Evolutionary conservation across 1,139 yeast genomes (phyloP), one percentile per base, ranked within the genome.

Genomic region (Lodderomyces jiufengensis): DNA sequence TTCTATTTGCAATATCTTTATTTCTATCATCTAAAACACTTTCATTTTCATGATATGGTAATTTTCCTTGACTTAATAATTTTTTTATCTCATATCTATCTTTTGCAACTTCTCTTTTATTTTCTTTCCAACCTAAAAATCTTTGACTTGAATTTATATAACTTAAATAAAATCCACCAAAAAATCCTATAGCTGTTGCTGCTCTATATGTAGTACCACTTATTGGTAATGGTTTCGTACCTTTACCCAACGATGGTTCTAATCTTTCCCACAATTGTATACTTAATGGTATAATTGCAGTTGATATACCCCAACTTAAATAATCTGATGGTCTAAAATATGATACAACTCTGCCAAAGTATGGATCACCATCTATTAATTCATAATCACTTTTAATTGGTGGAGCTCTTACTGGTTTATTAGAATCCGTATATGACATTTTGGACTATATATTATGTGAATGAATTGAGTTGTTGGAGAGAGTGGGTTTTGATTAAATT

Each of bases 81-180:
- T 72, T 67, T 61, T 84, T 84, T 46, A 82, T 73, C 59, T 85
- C 92, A 54, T 68, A 80, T 59, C 94, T 72, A 57, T 86, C 95
- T 61, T 73, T 78, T 40, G 59, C 56, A 36, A 84, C 88, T 61
- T 86, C 95, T 49, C 81, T 67, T 24, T 68, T 55, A 62, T 86
- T 86, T 61, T 86, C 95, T 26, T 73, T 52, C 70, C 80, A 76
- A 23, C 95, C 95, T 68, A 83, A 79, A 61, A 86, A 84, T 58
- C 95, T 74, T 57, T 75, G 72, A 24, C 81, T 66, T 11, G 90
- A 79, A 50, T 74, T 66, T 33, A 64, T 75, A 60, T 84, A 84
- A 30, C 86, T 81, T 39, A 78, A 65, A 46, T 78, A 63, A 58
- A 84, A 84, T 2, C 95, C 95, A 37, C 88, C 88, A 33, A 74